Conservation (phyloP, 129 eudicot species). For the Heracleum sosnowskyi region DNA sequence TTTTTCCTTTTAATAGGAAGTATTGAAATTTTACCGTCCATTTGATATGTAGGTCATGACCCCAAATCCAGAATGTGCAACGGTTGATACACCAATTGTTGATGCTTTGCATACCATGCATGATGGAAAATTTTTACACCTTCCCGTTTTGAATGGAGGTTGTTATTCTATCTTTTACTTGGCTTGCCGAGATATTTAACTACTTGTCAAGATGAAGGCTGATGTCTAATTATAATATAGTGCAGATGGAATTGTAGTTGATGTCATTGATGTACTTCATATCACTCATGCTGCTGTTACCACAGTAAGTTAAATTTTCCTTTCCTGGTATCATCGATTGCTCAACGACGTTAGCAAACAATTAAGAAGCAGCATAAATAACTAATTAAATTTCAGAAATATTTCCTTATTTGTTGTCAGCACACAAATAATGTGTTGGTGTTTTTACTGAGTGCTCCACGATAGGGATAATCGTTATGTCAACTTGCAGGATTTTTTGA, state of each 20-base stretch:
- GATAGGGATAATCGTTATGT: background rate
- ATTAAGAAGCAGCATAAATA: background rate
- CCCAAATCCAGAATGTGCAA: slow-evolving; percentile 94
- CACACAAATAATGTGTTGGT: background rate
- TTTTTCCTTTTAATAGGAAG: background rate
- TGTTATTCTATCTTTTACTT: slow-evolving; percentile 4
- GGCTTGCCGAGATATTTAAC: background rate
- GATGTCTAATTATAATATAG: slow-evolving; percentile 15
- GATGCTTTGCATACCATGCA: slow-evolving; percentile 99
- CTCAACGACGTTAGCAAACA: background rate
- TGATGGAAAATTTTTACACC: slow-evolving; percentile 90
- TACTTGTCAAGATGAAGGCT: background rate
- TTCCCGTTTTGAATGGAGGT: slow-evolving; percentile 94
- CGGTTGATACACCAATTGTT: slow-evolving; percentile 88
- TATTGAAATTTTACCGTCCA: background rate
- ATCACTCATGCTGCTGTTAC: slow-evolving; percentile 95
- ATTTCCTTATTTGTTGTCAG: background rate
- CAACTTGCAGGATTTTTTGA: background rate
- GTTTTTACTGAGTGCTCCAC: background rate
- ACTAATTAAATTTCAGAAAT: background rate
- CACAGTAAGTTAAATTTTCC: slow-evolving; percentile 48
- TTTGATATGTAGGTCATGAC: slow-evolving; percentile 76
- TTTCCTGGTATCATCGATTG: slow-evolving; percentile 10
- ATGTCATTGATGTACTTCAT: slow-evolving; percentile 86
- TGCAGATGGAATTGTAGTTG: slow-evolving; percentile 80